phyloP scores from a whole-genome alignment of 2,329 filamentous ascomycete genomes.

The Dactylonectria macrodidyma region DNA sequence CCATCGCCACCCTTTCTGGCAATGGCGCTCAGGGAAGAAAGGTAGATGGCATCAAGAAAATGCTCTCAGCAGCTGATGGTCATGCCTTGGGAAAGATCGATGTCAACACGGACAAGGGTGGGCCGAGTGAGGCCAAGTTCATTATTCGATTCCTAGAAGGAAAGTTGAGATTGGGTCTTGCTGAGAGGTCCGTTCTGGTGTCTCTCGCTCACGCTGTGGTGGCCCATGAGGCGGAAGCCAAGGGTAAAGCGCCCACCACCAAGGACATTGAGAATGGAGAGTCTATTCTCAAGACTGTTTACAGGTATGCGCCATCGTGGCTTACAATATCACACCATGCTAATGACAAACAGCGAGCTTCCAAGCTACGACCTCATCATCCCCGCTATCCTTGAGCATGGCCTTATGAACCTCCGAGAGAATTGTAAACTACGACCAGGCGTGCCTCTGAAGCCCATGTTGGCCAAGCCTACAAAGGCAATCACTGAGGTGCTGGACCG shows the following conservation, averaged over 20 bases:
- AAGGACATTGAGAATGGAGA: slow-evolving; percentile 88
- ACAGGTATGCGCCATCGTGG: slow-evolving; percentile 70
- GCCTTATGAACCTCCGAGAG: slow-evolving; percentile 85
- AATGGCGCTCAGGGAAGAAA: slow-evolving; percentile 92
- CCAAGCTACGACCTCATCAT: slow-evolving; percentile 97
- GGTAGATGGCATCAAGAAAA: slow-evolving; percentile 94
- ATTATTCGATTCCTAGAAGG: slow-evolving; percentile 94
- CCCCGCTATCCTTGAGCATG: slow-evolving; percentile 88
- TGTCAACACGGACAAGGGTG: slow-evolving; percentile 92
- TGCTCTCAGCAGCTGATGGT: slow-evolving; percentile 91
- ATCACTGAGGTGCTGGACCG: slow-evolving; percentile 98
- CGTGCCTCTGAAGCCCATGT: slow-evolving; percentile 96
- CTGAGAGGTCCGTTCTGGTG: slow-evolving; percentile 92
- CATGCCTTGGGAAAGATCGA: slow-evolving; percentile 83
- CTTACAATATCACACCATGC: slow-evolving; percentile 20
- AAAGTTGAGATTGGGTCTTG: slow-evolving; percentile 91
- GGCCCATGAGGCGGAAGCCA: slow-evolving; percentile 82
- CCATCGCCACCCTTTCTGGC: slow-evolving; percentile 88
- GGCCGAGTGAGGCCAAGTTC: slow-evolving; percentile 94
- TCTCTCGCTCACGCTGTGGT: slow-evolving; percentile 91
- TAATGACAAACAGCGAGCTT: slow-evolving; percentile 78
- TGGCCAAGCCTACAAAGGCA: slow-evolving; percentile 97
- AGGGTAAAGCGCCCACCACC: slow-evolving; percentile 79
- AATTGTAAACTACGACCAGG: slow-evolving; percentile 94
- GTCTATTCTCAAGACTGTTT: slow-evolving; percentile 88